phyloP scores from a whole-genome alignment of 805 yeast genomes.

The Sugiyamaella floridensis region DNA sequence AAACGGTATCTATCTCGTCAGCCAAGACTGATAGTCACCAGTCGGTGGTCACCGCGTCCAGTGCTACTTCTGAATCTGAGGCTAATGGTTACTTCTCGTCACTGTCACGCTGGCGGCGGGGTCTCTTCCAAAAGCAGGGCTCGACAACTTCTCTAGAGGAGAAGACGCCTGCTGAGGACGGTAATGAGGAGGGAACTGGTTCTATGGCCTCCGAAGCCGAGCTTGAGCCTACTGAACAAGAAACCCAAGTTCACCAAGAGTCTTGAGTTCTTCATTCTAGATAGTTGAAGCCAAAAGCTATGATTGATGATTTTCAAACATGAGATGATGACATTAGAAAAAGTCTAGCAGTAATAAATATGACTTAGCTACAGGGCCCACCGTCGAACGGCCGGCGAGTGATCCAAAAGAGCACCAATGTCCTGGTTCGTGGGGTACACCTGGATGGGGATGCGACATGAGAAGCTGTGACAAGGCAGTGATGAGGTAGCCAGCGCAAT shows the following conservation, averaged over 20 bases:
- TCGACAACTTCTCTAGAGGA: background rate
- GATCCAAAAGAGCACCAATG: conserved; percentile 41
- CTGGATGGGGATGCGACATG: conserved; percentile 40
- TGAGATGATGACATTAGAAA: background rate
- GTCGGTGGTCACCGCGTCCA: conserved; percentile 1
- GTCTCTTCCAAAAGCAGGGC: background rate
- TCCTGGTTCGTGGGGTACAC: conserved; percentile 42
- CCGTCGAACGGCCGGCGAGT: conserved; percentile 7
- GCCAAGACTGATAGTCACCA: conserved; percentile 1
- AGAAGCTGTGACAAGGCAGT: conserved; percentile 26
- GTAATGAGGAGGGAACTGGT: background rate
- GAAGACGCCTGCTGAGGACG: background rate
- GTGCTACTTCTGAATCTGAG: background rate
- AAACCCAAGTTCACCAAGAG: too few relatives aligned
- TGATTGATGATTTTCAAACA: too few relatives aligned
- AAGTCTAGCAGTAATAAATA: background rate
- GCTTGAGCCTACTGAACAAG: too few relatives aligned
- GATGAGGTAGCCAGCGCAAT: background rate
- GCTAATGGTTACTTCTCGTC: conserved; percentile 6
- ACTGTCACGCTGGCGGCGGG: conserved; percentile 4
- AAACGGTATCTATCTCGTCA: background rate
- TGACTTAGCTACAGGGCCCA: conserved; percentile 3
- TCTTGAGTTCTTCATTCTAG: too few relatives aligned
- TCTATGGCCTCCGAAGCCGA: background rate
- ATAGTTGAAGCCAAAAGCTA: too few relatives aligned